Evolutionary conservation across 2,329 filamentous ascomycete species (phyloP).

Genomic region (Alternaria infectoria): DNA sequence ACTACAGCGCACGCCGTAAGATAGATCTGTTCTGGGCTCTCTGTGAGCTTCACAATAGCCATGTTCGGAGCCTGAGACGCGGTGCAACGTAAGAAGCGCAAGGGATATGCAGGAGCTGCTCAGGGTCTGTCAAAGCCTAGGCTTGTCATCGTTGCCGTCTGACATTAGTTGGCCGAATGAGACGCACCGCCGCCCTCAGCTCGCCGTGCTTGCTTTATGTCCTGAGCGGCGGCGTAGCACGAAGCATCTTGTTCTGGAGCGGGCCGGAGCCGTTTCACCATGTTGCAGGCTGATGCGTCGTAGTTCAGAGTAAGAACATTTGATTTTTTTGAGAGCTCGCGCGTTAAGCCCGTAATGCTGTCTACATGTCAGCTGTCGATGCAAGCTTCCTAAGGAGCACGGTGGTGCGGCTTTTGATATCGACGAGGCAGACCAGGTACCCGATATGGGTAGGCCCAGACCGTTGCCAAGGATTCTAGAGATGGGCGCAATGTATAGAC

Average conservation of each 20-base stretch:
- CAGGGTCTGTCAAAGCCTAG: not conserved
- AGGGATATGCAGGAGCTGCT: not conserved
- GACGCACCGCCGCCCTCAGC: not conserved
- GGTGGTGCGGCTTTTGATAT: conserved; percentile 2
- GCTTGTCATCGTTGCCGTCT: not conserved
- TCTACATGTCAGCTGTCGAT: conserved; percentile 6
- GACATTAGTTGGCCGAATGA: not conserved
- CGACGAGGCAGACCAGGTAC: conserved; percentile 6
- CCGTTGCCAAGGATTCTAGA: conserved; percentile 35
- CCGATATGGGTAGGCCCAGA: conserved; percentile 17
- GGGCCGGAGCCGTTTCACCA: conserved; percentile 2
- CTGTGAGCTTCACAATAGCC: not conserved
- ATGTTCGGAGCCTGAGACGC: not conserved
- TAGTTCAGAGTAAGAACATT: not conserved
- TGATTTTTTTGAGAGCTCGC: not conserved
- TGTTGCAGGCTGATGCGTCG: not conserved
- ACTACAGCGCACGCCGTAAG: not conserved
- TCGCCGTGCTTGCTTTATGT: not conserved
- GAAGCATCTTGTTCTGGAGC: not conserved
- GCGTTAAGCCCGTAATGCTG: not conserved
- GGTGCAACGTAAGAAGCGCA: not conserved
- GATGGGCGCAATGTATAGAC: conserved; percentile 9
- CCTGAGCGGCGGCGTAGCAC: not conserved
- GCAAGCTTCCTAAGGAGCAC: conserved; percentile 4
- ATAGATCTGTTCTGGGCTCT: not conserved